These are phyloP conservation scores for Coccinonectria pachysandricola DNA, from an alignment of 2,329 filamentous ascomycete genomes.

Conservation along the genomic window DNA sequence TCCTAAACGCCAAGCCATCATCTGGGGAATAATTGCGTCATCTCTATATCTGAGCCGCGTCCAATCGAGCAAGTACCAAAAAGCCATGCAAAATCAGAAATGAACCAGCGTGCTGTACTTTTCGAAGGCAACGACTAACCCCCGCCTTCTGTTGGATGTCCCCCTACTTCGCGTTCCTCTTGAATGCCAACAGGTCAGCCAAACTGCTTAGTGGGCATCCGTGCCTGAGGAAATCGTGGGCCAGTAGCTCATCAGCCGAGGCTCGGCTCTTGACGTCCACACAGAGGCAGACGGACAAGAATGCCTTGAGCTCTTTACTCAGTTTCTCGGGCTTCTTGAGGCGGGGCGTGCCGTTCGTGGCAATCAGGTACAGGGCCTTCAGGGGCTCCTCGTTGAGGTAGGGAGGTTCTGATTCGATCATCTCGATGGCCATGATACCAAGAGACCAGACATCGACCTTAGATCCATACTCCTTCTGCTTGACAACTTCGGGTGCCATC, in stretches of 20 bases:
- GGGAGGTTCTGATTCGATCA: slow-evolving; percentile 97
- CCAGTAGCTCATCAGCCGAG: slow-evolving; percentile 78
- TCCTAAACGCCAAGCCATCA: slow-evolving; percentile 19
- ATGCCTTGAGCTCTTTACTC: slow-evolving; percentile 94
- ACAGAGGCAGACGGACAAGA: slow-evolving; percentile 90
- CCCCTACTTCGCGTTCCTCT: slow-evolving; percentile 56
- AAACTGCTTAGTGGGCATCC: slow-evolving; percentile 77
- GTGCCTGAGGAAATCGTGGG: slow-evolving; percentile 88
- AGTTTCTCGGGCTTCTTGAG: slow-evolving; percentile 98
- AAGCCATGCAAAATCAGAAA: slow-evolving; percentile 12
- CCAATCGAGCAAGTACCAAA: too few relatives aligned
- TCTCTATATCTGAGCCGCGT: slow-evolving; percentile 14
- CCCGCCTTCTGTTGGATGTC: too few relatives aligned
- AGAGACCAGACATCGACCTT: slow-evolving; percentile 99
- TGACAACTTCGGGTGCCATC: slow-evolving; percentile 99
- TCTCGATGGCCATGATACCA: slow-evolving; percentile 99
- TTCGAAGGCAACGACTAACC: too few relatives aligned
- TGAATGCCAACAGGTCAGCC: slow-evolving; percentile 80
- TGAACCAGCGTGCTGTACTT: too few relatives aligned
- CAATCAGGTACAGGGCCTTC: slow-evolving; percentile 94
- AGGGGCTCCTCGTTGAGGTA: slow-evolving; percentile 97
- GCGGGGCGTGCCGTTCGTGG: slow-evolving; percentile 91
- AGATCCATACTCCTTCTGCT: slow-evolving; percentile 96
- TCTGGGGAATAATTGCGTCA: slow-evolving; percentile 20
- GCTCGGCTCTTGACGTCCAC: slow-evolving; percentile 94